A percentile compares a stretch with the other conserved stretches of the same genome.
These are phyloP conservation scores for Amanita pseudoporphyria DNA, from an alignment of 768 basidiomycete genomes.

Conservation along the genomic window DNA sequence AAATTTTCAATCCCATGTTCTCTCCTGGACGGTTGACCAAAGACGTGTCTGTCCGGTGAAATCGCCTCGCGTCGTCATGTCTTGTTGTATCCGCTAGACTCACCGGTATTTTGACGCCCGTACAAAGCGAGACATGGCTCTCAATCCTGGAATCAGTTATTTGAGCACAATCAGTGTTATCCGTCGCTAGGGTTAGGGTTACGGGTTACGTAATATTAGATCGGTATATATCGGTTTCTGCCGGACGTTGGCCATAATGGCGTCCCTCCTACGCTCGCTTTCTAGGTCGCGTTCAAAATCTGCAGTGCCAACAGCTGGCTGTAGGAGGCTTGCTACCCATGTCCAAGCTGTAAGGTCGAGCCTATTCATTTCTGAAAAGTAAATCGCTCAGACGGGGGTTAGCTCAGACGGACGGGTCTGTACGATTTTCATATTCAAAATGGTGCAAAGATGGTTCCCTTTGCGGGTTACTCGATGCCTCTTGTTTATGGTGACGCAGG, in stretches of 20 bases:
- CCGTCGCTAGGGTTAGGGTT: not conserved
- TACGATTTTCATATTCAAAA: slow-evolving; percentile 84
- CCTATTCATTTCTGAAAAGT: not conserved
- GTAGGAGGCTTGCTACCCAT: not conserved
- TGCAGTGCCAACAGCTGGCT: not conserved
- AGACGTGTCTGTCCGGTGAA: slow-evolving; percentile 63
- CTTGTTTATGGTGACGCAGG: slow-evolving; percentile 76
- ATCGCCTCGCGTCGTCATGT: slow-evolving; percentile 11
- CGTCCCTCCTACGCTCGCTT: not conserved
- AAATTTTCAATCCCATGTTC: slow-evolving; percentile 74
- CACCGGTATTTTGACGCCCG: slow-evolving; percentile 82
- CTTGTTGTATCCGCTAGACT: slow-evolving; percentile 15
- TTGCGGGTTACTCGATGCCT: slow-evolving; percentile 95
- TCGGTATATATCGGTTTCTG: too few relatives aligned
- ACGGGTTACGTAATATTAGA: too few relatives aligned
- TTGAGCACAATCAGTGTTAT: too few relatives aligned
- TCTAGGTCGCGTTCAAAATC: not conserved
- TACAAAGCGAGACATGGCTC: slow-evolving; percentile 80
- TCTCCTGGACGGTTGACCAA: slow-evolving; percentile 81
- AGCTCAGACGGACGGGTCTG: slow-evolving; percentile 59
- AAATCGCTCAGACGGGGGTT: not conserved
- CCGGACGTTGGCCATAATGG: not conserved
- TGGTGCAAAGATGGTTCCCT: slow-evolving; percentile 91
- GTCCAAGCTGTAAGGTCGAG: not conserved
- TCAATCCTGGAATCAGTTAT: not conserved